Evolutionary conservation across 805 yeast species (phyloP), one percentile per base, ranked within the genome.

Genomic region (Scheffersomyces ergatensis): DNA sequence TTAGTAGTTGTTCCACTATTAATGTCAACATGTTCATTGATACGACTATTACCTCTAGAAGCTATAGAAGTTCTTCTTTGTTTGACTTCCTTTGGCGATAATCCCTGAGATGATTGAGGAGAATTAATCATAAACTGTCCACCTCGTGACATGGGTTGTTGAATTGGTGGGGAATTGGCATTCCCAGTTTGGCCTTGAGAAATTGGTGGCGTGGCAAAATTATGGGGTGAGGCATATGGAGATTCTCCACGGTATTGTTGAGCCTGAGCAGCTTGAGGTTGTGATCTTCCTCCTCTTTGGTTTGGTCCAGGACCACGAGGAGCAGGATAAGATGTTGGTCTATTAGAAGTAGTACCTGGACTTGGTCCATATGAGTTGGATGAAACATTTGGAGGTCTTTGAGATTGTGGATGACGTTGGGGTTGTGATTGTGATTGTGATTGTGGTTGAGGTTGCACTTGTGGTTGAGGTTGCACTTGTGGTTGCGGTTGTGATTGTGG

Each of bases 31-130:
- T 5, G 24, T 21, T 16, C 37, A 23, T 34, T 34, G n/a, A 14
- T 12, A 21, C 32, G 32, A 37, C 36, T 37, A 18, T 29, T 37
- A 9, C 13, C 16, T 17, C 36, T 31, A 13, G 36, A 32, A 4
- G 12, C 17, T 13, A 34, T 23, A 4, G 12, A 16, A 14, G 26
- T 19, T 4, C 15, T 8, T 33, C 40, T 36, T 27, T 57, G 56
- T 18, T 48, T 44, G 19, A 52, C 45, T 23, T 62, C 65, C 31
- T 56, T 60, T 1, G 68, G 70, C 5, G 68, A 63, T 32, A 57
- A 44, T 1, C 57, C 60, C 40, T 48, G 63, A 1, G 58, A 47
- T 5, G 64, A 55, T 42, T 49, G 62, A 5, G 63, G 62, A 15
- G 62, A 56, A 37, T 55, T 53, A 27, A 43, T 50, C 17, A 43